Evolutionary conservation across 2,329 filamentous ascomycete genomes (phyloP).

Genomic region (Claviceps humidiphila): DNA sequence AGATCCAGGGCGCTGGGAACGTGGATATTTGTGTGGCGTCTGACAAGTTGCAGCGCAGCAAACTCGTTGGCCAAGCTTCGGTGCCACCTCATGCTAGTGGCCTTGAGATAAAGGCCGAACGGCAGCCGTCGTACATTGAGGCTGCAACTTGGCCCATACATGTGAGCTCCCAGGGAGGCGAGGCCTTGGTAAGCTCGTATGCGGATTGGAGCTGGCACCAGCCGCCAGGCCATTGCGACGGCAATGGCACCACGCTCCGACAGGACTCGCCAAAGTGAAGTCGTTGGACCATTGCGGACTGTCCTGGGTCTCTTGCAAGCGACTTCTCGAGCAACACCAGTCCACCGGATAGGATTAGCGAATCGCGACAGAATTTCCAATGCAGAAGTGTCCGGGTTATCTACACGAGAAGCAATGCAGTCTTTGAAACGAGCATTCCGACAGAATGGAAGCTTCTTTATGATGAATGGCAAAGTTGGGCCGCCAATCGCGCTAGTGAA

Average conservation of each 20-base stretch:
- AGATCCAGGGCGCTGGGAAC: slow-evolving; percentile 4
- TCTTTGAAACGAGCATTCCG: not conserved
- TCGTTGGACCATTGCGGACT: not conserved
- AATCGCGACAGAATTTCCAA: not conserved
- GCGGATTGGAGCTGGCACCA: not conserved
- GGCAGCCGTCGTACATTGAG: slow-evolving; percentile 10
- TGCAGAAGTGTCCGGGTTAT: not conserved
- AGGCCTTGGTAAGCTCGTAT: slow-evolving; percentile 1
- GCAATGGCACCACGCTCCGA: not conserved
- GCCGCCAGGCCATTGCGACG: not conserved
- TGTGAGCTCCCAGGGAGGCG: not conserved
- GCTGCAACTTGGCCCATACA: slow-evolving; percentile 8
- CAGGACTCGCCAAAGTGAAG: not conserved
- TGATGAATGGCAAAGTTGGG: not conserved
- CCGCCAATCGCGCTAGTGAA: not conserved
- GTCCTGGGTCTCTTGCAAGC: not conserved
- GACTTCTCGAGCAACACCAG: not conserved
- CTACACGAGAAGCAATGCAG: not conserved
- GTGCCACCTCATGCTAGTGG: not conserved
- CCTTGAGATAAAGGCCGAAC: slow-evolving; percentile 11
- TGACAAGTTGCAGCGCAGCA: slow-evolving; percentile 1
- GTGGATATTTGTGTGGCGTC: slow-evolving; percentile 1
- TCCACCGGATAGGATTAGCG: not conserved
- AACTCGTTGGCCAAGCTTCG: slow-evolving; percentile 2
- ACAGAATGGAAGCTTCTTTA: not conserved